Evolutionary conservation across 108 stramenopile genomes (phyloP), one percentile per base, ranked within the genome.

Genomic region (Skeletonema marinoi): DNA sequence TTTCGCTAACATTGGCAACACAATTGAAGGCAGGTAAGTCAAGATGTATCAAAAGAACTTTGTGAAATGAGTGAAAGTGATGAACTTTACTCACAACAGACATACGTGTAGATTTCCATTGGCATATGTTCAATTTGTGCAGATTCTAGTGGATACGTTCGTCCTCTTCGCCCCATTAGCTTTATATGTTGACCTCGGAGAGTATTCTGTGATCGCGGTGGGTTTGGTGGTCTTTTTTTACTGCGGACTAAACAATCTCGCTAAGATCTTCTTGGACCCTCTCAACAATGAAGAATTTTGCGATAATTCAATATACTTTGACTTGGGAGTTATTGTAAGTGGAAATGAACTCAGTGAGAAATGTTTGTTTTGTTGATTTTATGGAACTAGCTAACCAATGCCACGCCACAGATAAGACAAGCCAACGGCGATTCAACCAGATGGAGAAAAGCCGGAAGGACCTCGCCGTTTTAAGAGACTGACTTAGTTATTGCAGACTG

Each of bases 121-220:
- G 67, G 83, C 86, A 12, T 87, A 87, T 39, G 86, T 87, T 19
- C 86, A 87, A 35, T 36, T 87, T 5, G 82, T 86, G 8, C 85
- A 86, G 32, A 78, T 86, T 32, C 62, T 86, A 41, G 85, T 86
- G 3, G 85, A 86, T 60, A 66, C 74, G 3, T 58, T 83, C 14
- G 62, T 83, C 4, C 12, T 62, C 12, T 19, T 82, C 7, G 48
- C 78, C 7, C 85, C 85, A 8, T 66, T 83, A 21, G 73, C 85
- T 9, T 65, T 86, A 1, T 78, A 76, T 32, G 19, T 61, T 7
- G 61, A 77, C 13, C n/a, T 74, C 0, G 75, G 74, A 1, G 51
- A 54, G 25, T 74, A 66, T 32, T 38, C 33, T 36, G 33, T 65
- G n/a, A 51, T 74, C n/a, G 71, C 78, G 29, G 59, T 51, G 3